phyloP scores from a whole-genome alignment of 2,329 filamentous ascomycete genomes.

The Epichloe bromicola region DNA sequence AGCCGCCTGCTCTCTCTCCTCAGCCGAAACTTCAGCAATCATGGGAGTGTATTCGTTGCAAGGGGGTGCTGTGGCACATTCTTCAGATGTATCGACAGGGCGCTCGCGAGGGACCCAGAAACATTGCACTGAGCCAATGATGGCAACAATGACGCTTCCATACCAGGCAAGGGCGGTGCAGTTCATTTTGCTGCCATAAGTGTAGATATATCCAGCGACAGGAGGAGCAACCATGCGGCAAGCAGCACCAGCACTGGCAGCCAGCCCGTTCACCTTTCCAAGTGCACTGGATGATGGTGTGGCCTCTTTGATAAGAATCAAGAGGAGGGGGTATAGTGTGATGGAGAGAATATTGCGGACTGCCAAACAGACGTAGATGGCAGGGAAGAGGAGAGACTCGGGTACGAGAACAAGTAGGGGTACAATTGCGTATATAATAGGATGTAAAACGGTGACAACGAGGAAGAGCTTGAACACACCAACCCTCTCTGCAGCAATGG shows the following conservation, averaged over 20 bases:
- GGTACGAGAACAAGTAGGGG: constrained; percentile 45
- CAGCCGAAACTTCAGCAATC: constrained; percentile 20
- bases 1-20: constrained; percentile 8
- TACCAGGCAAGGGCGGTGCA: constrained; percentile 53
- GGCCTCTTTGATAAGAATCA: constrained; percentile 56
- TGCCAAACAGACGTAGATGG: constrained; percentile 44
- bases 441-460: constrained; percentile 45
- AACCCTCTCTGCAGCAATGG: constrained; percentile 41
- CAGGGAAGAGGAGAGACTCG: constrained; percentile 34
- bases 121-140: constrained; percentile 46
- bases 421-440: constrained; percentile 46
- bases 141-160: constrained; percentile 42
- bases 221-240: constrained; percentile 57
- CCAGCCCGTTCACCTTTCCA: constrained; percentile 53
- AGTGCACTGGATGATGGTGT: constrained; percentile 42
- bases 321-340: constrained; percentile 47
- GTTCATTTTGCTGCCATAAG: constrained; percentile 42
- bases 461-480: constrained; percentile 49
- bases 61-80: constrained; percentile 11
- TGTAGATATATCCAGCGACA: constrained; percentile 49
- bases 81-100: constrained; percentile 16
- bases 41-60: constrained; percentile 8
- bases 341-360: constrained; percentile 50
- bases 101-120: constrained; percentile 34
- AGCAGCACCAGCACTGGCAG: constrained; percentile 51